Evolutionary conservation across 179 eudicot genomes (phyloP).

Genomic region (Carnegiea gigantea): DNA sequence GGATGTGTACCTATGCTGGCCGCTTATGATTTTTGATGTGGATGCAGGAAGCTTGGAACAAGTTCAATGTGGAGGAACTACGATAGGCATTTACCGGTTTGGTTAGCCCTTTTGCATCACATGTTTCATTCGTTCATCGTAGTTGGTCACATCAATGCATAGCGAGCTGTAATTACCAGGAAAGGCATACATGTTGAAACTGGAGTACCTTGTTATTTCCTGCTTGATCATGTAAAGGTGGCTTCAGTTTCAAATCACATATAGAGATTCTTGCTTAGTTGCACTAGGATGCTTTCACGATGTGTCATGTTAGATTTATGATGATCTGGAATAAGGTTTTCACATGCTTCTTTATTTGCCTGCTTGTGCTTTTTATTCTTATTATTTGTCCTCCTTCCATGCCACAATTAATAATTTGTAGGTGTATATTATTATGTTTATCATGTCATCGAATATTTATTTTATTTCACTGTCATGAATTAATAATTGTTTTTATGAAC

Average conservation of each 20-base stretch:
- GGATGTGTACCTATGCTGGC: too few species aligned
- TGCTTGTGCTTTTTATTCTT: too few species aligned
- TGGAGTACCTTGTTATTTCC: neutral
- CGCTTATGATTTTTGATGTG: neutral
- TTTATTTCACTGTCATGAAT: too few species aligned
- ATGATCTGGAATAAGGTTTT: neutral
- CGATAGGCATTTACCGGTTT: conserved; percentile 6
- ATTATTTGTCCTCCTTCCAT: too few species aligned
- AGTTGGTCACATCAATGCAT: neutral
- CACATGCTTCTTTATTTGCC: too few species aligned
- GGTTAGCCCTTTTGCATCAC: conserved; percentile 2
- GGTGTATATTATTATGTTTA: too few species aligned
- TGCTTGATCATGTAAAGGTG: conserved; percentile 20
- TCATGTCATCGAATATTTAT: too few species aligned
- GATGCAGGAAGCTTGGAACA: conserved; percentile 60
- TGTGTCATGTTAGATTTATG: neutral
- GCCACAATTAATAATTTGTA: too few species aligned
- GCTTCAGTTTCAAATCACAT: neutral
- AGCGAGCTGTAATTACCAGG: conserved; percentile 10
- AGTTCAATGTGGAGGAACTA: conserved; percentile 65
- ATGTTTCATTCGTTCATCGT: neutral
- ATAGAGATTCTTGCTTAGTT: neutral
- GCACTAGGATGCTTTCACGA: neutral
- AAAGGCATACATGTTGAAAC: neutral
- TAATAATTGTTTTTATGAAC: too few species aligned